Evolutionary conservation across 2,329 filamentous ascomycete species (phyloP).

Genomic region (Salinomyces thailandicus): DNA sequence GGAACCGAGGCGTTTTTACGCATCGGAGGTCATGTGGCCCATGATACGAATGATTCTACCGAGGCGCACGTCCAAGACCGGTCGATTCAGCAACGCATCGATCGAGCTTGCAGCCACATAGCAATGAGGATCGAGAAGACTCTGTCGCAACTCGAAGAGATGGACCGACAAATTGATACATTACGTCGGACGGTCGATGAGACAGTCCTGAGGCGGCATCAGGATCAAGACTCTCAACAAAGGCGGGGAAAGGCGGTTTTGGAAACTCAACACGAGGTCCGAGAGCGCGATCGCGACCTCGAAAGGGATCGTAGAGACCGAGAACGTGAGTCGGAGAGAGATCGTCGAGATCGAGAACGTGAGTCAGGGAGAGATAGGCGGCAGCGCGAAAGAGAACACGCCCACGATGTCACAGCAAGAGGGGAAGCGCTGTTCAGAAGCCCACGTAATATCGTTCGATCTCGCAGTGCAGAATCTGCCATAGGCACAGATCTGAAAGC

Average conservation of each 20-base stretch:
- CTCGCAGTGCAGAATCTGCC: constrained; percentile 2
- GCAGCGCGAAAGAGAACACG: constrained; percentile 2
- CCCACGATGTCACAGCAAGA: constrained; percentile 1
- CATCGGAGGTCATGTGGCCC: neutral
- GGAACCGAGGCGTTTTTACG: constrained; percentile 3
- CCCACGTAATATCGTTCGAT: neutral
- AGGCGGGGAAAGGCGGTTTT: neutral
- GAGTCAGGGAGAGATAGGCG: constrained; percentile 1
- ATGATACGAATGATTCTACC: neutral
- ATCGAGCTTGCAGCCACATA: constrained; percentile 1
- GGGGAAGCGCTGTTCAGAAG: neutral
- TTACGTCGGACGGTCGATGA: neutral
- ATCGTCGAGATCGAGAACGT: neutral
- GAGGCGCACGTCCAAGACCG: constrained; percentile 1
- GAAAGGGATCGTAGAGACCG: constrained; percentile 1
- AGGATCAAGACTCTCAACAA: neutral
- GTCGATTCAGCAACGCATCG: constrained; percentile 1
- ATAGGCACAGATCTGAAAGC: constrained; percentile 2
- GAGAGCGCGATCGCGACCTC: neutral
- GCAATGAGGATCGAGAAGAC: neutral
- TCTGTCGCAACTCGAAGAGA: constrained; percentile 1
- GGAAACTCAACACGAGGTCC: neutral
- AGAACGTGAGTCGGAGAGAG: constrained; percentile 1
- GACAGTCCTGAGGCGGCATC: neutral
- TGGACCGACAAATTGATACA: neutral